Evolutionary conservation across 345 rosid genomes (phyloP), one percentile per base, ranked within the genome.

Genomic region (Ceriops decandra): DNA sequence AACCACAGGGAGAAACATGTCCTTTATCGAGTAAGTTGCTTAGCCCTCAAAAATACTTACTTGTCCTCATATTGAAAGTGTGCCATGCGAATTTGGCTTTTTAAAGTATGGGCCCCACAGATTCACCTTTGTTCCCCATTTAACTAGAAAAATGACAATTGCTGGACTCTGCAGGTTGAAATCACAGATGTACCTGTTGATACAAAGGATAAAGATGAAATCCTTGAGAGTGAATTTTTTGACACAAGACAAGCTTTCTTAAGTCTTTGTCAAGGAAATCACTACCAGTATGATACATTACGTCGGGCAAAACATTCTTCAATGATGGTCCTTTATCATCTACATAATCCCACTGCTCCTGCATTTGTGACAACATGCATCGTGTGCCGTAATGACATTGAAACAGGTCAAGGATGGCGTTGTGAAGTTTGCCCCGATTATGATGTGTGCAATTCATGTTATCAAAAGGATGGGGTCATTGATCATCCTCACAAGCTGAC

Each of bases 261-360:
- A 78, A 95, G 98, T 87, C 92, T 95, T 52, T 95, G 99, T 80
- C 97, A 95, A 79, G 99, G 96, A 68, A 95, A 95, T 80, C 99
- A 95, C 82, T 95, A 95, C 80, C 99, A 95, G 76, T 95, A 92
- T 81, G 99, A 95, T 71, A 95, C 98, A 54, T 70, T 95, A 72
- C 86, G 99, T 79, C 90, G 99, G 67, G 99, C 99, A 52, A 95
- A 95, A 67, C 99, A 95, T 80, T 95, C 99, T 24, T 95, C 99
- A 22, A 95, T 95, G 98, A 95, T 95, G 99, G 90, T 95, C 38
- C 97, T 95, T 49, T 95, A 95, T 85, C 99, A 95, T 82, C 92
- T 95, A 57, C 98, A 95, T 64, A 95, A 95, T 80, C 99, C 99
- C 70, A 91, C 98, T 57, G 99, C 96, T 51, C 99, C 98, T 68